Conservation (phyloP, 2,329 filamentous ascomycete species). For the Colletotrichum sp. region DNA sequence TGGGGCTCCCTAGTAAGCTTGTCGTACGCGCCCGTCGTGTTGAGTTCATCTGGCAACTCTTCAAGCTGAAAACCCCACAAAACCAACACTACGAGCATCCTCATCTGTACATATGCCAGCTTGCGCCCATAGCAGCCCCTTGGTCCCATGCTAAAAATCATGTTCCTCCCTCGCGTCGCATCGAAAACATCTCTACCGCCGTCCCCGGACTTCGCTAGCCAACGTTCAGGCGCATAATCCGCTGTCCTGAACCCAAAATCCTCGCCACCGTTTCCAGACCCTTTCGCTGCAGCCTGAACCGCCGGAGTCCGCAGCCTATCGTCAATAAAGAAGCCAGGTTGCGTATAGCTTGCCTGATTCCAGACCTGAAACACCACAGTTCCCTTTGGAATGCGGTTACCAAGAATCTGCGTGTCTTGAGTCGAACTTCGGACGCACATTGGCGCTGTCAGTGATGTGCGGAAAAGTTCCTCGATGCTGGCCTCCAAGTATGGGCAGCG, state of each 20-base stretch:
- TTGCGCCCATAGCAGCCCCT: constrained; percentile 42
- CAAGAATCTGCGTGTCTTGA: constrained; percentile 30
- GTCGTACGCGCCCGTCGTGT: constrained; percentile 4
- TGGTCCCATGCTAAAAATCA: constrained; percentile 40
- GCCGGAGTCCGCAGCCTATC: constrained; percentile 29
- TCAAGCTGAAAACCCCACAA: constrained; percentile 2
- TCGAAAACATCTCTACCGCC: constrained; percentile 28
- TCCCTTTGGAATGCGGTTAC: constrained; percentile 30
- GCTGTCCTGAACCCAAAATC: constrained; percentile 22
- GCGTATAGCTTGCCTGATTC: constrained; percentile 27
- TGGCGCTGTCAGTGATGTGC: constrained; percentile 26
- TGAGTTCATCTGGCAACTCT: neutral
- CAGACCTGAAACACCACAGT: constrained; percentile 22
- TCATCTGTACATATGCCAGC: constrained; percentile 29
- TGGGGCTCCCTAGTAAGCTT: constrained; percentile 12
- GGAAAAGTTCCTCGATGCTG: constrained; percentile 32
- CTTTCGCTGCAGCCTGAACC: constrained; percentile 7
- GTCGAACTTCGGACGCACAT: constrained; percentile 27
- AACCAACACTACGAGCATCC: neutral
- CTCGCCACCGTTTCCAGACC: constrained; percentile 21
- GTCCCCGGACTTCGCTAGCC: constrained; percentile 29
- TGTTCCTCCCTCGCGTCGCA: constrained; percentile 34
- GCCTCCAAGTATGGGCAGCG: constrained; percentile 32
- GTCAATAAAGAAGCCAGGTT: constrained; percentile 28
- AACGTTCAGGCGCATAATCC: constrained; percentile 40